Evolutionary conservation across 345 rosid species (phyloP).

Genomic region (Noccaea bulbosa): DNA sequence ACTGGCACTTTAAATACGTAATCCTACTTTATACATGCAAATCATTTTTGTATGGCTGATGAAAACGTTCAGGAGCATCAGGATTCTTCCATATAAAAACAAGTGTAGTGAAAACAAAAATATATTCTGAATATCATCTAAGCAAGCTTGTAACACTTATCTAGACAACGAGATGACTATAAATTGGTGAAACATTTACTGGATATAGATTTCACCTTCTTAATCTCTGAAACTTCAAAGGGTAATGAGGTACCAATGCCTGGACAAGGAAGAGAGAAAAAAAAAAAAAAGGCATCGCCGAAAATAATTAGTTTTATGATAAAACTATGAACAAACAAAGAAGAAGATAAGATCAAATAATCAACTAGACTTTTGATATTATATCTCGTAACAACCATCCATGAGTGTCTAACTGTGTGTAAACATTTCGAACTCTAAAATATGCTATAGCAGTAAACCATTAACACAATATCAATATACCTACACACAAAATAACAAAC

Average conservation of each 20-base stretch:
- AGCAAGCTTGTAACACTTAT: neutral
- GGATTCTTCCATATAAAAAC: neutral
- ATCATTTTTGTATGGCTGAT: neutral
- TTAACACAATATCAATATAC: neutral
- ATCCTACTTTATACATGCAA: slow-evolving; percentile 7
- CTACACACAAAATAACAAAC: slow-evolving; percentile 5
- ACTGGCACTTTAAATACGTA: neutral
- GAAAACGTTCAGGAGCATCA: slow-evolving; percentile 13
- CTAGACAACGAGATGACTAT: neutral
- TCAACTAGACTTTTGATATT: slow-evolving; percentile 14
- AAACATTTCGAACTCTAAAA: neutral
- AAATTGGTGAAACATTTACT: neutral
- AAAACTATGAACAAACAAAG: slow-evolving; percentile 1
- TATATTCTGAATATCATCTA: neutral
- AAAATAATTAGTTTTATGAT: neutral
- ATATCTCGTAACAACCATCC: neutral
- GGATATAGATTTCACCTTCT: slow-evolving; percentile 54
- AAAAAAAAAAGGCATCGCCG: slow-evolving; percentile 7
- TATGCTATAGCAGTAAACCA: slow-evolving; percentile 1
- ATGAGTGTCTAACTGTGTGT: neutral
- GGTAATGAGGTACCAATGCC: slow-evolving; percentile 73
- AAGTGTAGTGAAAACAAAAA: neutral
- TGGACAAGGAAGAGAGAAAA: slow-evolving; percentile 41
- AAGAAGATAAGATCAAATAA: neutral
- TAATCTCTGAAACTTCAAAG: slow-evolving; percentile 64